Conservation (phyloP, 2,329 filamentous ascomycete genomes). For the Biscogniauxia marginata region DNA sequence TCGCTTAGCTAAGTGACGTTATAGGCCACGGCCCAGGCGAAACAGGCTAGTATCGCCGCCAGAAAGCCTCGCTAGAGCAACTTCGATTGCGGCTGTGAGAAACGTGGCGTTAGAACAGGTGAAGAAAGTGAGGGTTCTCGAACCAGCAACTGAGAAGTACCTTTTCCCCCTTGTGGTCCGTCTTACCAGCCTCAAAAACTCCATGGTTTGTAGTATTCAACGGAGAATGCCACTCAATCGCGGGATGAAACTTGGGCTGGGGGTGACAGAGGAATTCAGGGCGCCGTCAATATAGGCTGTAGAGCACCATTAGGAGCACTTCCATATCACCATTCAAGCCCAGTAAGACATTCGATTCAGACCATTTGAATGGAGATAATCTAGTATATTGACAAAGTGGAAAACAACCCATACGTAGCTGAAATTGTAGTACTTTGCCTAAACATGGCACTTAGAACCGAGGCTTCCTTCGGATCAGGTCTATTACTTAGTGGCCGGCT, state of each 20-base stretch:
- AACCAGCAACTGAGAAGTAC: neutral
- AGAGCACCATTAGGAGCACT: neutral
- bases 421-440: neutral
- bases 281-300: neutral
- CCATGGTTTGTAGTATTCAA: neutral
- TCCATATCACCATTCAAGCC: no score
- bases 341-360: no score
- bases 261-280: neutral
- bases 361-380: no score
- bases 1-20: neutral
- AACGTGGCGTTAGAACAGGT: neutral
- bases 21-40: neutral
- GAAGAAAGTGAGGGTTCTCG: neutral
- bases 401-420: neutral
- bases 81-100: neutral
- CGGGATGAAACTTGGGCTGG: neutral
- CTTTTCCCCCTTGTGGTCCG: neutral
- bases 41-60: neutral
- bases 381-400: no score
- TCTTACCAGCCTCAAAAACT: neutral
- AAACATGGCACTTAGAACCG: neutral
- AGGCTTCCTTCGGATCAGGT: neutral
- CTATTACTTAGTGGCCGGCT: neutral
- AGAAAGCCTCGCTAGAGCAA: neutral
- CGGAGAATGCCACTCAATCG: neutral